Conservation (phyloP, 768 basidiomycete species). For the Kwoniella dejecticola region DNA sequence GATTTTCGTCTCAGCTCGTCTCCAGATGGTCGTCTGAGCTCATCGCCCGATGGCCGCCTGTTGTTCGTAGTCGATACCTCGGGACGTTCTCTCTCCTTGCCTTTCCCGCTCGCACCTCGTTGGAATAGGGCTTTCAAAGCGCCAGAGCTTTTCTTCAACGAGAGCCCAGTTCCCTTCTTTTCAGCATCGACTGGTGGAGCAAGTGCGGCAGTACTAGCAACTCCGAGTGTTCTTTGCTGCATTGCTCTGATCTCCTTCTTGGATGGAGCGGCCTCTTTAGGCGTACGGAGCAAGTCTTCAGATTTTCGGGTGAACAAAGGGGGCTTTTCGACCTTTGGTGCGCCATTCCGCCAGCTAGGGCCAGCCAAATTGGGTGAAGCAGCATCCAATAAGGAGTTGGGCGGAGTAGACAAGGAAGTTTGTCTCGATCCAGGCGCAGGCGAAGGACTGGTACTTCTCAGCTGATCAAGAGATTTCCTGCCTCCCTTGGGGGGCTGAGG, state of each 20-base stretch:
- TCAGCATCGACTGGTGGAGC: slow-evolving; percentile 16
- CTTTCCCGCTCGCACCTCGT: slow-evolving; percentile 39
- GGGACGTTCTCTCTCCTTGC: slow-evolving; percentile 41
- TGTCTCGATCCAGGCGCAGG: slow-evolving; percentile 20
- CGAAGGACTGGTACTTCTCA: slow-evolving; percentile 28
- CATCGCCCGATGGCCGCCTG: slow-evolving; percentile 7
- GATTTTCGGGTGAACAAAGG: slow-evolving; percentile 31
- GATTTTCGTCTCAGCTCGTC: slow-evolving; percentile 4
- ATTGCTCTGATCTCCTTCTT: slow-evolving; percentile 37
- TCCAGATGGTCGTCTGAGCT: slow-evolving; percentile 9
- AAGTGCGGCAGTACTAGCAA: slow-evolving; percentile 18
- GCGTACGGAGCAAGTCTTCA: slow-evolving; percentile 33
- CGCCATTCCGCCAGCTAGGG: background rate
- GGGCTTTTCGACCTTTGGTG: slow-evolving; percentile 16
- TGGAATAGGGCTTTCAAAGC: slow-evolving; percentile 51
- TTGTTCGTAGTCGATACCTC: slow-evolving; percentile 21
- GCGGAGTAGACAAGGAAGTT: slow-evolving; percentile 36
- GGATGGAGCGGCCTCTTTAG: slow-evolving; percentile 9
- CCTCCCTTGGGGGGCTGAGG: slow-evolving; percentile 4
- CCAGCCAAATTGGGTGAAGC: background rate
- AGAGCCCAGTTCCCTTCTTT: slow-evolving; percentile 39
- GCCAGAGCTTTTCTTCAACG: slow-evolving; percentile 50
- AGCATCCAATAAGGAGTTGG: slow-evolving; percentile 20
- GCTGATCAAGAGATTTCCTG: slow-evolving; percentile 38
- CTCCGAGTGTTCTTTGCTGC: slow-evolving; percentile 32